Conservation (phyloP, 768 basidiomycete genomes). For the Sarcodon aspratus region DNA sequence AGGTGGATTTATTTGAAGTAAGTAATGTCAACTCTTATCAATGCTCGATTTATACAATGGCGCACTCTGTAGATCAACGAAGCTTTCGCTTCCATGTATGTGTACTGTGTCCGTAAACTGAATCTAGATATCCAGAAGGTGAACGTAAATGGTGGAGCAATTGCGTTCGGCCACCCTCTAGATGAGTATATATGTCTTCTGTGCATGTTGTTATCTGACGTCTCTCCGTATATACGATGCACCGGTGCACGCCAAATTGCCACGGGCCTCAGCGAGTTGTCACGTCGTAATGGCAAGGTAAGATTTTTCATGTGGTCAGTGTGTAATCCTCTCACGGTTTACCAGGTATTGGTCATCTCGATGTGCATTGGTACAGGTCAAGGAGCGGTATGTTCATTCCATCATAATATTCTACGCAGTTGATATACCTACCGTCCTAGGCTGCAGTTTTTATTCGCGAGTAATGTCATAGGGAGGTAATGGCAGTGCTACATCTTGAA, state of each 20-base stretch:
- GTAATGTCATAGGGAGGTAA: conserved; percentile 1
- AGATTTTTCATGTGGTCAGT: conserved; percentile 10
- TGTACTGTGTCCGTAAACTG: conserved; percentile 61
- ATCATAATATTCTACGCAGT: conserved; percentile 31
- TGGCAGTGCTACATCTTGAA: too few relatives aligned
- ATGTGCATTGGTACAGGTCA: conserved; percentile 92
- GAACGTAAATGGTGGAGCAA: conserved; percentile 87
- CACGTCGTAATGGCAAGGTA: conserved; percentile 61
- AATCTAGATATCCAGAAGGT: conserved; percentile 54
- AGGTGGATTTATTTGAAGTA: conserved; percentile 78
- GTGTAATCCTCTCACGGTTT: conserved; percentile 2
- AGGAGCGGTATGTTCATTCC: conserved; percentile 77
- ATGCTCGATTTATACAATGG: neutral
- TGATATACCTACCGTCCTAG: neutral
- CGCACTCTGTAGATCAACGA: conserved; percentile 62
- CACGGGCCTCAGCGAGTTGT: conserved; percentile 69
- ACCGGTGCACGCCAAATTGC: conserved; percentile 82
- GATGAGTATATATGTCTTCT: conserved; percentile 35
- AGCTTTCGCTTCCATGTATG: conserved; percentile 78
- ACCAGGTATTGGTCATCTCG: conserved; percentile 67
- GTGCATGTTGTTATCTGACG: conserved; percentile 7
- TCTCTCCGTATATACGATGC: conserved; percentile 35
- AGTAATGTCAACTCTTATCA: conserved; percentile 1
- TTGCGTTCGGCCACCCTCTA: conserved; percentile 77
- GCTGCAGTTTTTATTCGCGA: conserved; percentile 18